Conservation (phyloP, 176 grass and related monocot genomes). For the Triticum dicoccoides region DNA sequence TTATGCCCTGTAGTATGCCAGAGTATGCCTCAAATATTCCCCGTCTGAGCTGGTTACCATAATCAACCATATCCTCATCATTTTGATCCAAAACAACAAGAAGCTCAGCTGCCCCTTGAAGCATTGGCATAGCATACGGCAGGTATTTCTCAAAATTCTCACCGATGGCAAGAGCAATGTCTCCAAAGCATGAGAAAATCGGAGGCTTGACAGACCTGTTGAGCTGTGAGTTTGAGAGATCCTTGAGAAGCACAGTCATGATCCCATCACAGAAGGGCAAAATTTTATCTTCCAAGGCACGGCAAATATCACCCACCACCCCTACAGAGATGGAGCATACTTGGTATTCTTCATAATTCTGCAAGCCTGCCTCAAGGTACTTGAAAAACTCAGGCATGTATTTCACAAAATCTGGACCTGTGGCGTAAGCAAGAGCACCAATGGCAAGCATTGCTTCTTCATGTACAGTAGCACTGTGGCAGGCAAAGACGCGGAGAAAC, state of each 20-base stretch:
- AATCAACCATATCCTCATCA: constrained; percentile 93
- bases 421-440: constrained; percentile 90
- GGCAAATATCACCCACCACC: constrained; percentile 87
- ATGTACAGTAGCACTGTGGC: constrained; percentile 85
- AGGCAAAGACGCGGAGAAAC: constrained; percentile 79
- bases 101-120: constrained; percentile 77
- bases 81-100: constrained; percentile 59
- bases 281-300: constrained; percentile 85
- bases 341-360: constrained; percentile 93
- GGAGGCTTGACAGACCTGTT: constrained; percentile 85
- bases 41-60: constrained; percentile 77
- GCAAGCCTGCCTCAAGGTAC: constrained; percentile 81
- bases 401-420: constrained; percentile 80
- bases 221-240: constrained; percentile 76
- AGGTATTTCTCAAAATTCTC: constrained; percentile 90
- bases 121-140: constrained; percentile 74
- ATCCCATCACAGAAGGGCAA: constrained; percentile 86
- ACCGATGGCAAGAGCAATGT: constrained; percentile 92
- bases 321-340: constrained; percentile 92
- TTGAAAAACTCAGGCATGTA: constrained; percentile 87
- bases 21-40: constrained; percentile 95
- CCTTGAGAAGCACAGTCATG: constrained; percentile 83
- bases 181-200: constrained; percentile 93
- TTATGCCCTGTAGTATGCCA: constrained; percentile 91
- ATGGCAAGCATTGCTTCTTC: constrained; percentile 98